Evolutionary conservation across 352 stramenopile species (phyloP), one percentile per base, ranked within the genome.

Genomic region (Halophytophthora batemanensis): DNA sequence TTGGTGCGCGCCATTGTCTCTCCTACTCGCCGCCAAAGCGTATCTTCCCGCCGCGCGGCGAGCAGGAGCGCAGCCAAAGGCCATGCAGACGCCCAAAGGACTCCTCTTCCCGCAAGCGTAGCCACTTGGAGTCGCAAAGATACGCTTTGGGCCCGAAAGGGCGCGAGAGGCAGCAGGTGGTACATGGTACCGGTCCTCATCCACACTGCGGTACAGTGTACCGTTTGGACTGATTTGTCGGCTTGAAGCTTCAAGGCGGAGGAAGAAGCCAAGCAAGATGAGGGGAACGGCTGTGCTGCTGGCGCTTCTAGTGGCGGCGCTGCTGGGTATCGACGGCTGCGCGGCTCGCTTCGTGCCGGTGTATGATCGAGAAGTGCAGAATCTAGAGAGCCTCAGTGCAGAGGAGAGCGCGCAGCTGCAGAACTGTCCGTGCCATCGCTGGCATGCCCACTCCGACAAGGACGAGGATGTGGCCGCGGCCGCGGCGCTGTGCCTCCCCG

Each of bases 401-500:
- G 77, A 66, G 10, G 69, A 86, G 15, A 45, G 25, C 28, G 28
- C 40, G 51, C 53, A 45, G 60, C 53, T 88, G 22, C 61, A 49
- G 40, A 42, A 50, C 29, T 92, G 81, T 56, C 78, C 78, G 12
- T 92, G 81, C 39, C 19, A 34, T 21, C 37, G 17, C 1, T 55
- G 48, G 48, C 48, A 55, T 19, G 18, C 18, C 14, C 14, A 17
- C 2, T 13, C 44, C 45, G 43, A 28, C 37, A 50, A 35, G 33
- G 56, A 41, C 33, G 40, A 57, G 25, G 48, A 60, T 50, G 37
- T 36, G 50, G 41, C 6, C 25, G 49, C 5, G 11, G 50, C 45
- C 0, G 48, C 40, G 28, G 72, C 62, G 23, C 56, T 84, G 41
- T 92, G 82, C 64, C 62, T 92, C 2, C 82, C 82, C 6, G 59